These are phyloP conservation scores for Cladophialophora exuberans DNA, from an alignment of 2,329 filamentous ascomycete genomes.

Conservation along the genomic window DNA sequence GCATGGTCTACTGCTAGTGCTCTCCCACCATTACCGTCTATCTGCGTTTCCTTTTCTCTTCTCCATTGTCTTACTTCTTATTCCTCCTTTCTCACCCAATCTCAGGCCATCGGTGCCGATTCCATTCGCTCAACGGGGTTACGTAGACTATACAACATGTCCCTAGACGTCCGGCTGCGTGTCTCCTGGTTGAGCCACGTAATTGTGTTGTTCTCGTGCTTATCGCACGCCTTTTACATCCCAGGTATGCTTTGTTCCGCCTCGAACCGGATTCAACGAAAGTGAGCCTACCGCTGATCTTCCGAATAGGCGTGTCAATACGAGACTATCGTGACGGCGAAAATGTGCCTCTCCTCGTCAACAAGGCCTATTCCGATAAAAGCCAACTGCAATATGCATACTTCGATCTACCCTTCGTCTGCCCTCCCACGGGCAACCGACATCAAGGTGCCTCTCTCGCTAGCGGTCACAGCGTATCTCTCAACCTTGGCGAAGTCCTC, in stretches of 20 bases:
- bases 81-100: conserved; percentile 5
- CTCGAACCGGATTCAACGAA: background rate
- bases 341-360: conserved; percentile 80
- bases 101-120: conserved; percentile 59
- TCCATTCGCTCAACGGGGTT: conserved; percentile 49
- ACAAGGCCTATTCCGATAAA: conserved; percentile 89
- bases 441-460: conserved; percentile 69
- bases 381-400: conserved; percentile 92
- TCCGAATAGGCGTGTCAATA: conserved; percentile 74
- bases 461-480: conserved; percentile 74
- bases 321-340: conserved; percentile 77
- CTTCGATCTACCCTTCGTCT: conserved; percentile 85
- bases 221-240: conserved; percentile 76
- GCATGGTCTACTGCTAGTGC: conserved; percentile 11
- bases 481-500: conserved; percentile 85
- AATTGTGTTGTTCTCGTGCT: conserved; percentile 54
- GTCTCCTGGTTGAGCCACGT: conserved; percentile 39
- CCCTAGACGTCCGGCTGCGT: conserved; percentile 30
- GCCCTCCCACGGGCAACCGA: conserved; percentile 71
- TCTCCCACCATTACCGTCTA: conserved; percentile 3
- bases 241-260: conserved; percentile 65
- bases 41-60: conserved; percentile 7
- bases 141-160: conserved; percentile 32
- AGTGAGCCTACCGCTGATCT: conserved; percentile 15
- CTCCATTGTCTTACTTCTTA: no score